Conservation (phyloP, 2,329 filamentous ascomycete species). For the Bipolaris bicolor region DNA sequence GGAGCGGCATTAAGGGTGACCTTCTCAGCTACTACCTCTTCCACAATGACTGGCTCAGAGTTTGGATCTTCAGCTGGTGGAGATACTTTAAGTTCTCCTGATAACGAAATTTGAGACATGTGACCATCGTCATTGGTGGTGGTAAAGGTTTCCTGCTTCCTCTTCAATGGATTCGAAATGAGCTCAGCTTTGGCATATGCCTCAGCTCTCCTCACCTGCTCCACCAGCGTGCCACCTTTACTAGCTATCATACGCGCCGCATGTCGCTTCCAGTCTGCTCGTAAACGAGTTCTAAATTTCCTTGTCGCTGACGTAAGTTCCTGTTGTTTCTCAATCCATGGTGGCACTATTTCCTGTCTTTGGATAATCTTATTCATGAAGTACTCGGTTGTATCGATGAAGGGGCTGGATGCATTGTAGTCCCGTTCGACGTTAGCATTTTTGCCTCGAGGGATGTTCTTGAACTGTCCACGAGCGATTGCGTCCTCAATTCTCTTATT, state of each 20-base stretch:
- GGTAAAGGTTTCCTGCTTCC: conserved; percentile 53
- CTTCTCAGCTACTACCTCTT: conserved; percentile 36
- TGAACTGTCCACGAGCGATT: conserved; percentile 88
- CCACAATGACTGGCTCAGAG: conserved; percentile 26
- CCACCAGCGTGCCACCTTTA: conserved; percentile 73
- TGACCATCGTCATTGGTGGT: conserved; percentile 54
- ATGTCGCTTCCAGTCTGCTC: conserved; percentile 84
- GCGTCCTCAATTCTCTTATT: conserved; percentile 95
- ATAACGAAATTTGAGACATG: conserved; percentile 55
- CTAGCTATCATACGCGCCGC: conserved; percentile 79
- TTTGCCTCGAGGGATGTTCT: conserved; percentile 70
- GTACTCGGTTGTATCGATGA: conserved; percentile 95
- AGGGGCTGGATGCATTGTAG: conserved; percentile 80
- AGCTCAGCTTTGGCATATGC: conserved; percentile 78
- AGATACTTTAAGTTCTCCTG: conserved; percentile 51
- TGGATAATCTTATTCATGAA: conserved; percentile 99
- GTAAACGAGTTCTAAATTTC: conserved; percentile 74
- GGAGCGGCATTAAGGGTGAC: conserved; percentile 20
- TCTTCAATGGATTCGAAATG: conserved; percentile 63
- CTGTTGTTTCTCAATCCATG: conserved; percentile 99
- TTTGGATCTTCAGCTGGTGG: conserved; percentile 16
- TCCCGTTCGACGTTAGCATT: conserved; percentile 84
- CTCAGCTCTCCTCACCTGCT: conserved; percentile 73
- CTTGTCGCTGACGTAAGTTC: conserved; percentile 74
- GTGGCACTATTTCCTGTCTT: conserved; percentile 91